phyloP scores from a whole-genome alignment of 257 asterid species.

The Nemophila menziesii region DNA sequence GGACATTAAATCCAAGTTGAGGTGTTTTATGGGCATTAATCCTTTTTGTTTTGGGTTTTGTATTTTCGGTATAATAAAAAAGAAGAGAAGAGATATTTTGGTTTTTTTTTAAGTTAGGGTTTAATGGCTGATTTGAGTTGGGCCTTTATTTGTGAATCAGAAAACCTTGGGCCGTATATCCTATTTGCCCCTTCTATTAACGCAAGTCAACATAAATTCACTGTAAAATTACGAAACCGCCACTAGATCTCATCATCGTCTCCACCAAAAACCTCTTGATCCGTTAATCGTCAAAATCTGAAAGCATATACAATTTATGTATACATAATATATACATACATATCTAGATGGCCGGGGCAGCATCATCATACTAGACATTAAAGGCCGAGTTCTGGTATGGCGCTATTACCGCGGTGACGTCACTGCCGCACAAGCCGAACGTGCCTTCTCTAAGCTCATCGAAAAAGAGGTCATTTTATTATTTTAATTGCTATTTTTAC shows the following conservation, averaged over 20 bases:
- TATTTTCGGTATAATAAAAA: too few species aligned
- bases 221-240: not conserved
- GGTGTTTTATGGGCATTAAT: too few species aligned
- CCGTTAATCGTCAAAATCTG: too few species aligned
- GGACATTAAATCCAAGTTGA: too few species aligned
- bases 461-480: constrained; percentile 23
- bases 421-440: constrained; percentile 28
- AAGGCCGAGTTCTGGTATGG: constrained; percentile 33
- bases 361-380: constrained; percentile 30
- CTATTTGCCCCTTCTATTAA: constrained; percentile 28
- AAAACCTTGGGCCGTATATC: not conserved
- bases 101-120: too few species aligned
- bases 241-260: constrained; percentile 1
- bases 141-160: too few species aligned
- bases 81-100: too few species aligned
- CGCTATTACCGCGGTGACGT: constrained; percentile 40
- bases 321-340: not conserved
- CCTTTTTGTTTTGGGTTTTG: too few species aligned
- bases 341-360: constrained; percentile 26
- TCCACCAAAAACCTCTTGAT: constrained; percentile 7
- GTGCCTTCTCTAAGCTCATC: constrained; percentile 28
- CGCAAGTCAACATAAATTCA: too few species aligned
- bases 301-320: not conserved
- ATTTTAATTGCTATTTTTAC: too few species aligned
- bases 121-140: too few species aligned